Evolutionary conservation across 2,329 filamentous ascomycete species (phyloP).

Genomic region (Claviceps africana): DNA sequence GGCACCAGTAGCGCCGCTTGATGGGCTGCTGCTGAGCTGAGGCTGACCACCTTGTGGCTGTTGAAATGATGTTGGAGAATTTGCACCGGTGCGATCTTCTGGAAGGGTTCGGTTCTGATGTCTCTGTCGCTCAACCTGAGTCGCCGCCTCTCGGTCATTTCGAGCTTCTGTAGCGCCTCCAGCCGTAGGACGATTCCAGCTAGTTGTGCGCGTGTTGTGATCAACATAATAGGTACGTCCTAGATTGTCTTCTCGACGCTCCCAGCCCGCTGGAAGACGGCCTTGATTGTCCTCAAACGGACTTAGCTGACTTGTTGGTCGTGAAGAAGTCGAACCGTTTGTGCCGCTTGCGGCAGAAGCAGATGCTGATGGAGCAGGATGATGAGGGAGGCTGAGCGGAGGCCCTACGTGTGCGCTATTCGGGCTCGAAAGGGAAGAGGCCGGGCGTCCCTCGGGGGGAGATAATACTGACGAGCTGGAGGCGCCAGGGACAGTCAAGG

Average conservation of each 20-base stretch:
- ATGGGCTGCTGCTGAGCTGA: constrained; percentile 19
- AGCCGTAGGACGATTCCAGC: constrained; percentile 80
- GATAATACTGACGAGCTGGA: constrained; percentile 32
- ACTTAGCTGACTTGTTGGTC: constrained; percentile 44
- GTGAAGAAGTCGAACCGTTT: constrained; percentile 19
- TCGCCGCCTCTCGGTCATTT: constrained; percentile 73
- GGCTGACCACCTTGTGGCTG: constrained; percentile 32
- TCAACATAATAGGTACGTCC: constrained; percentile 97
- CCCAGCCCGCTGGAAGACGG: constrained; percentile 84
- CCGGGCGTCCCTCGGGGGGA: constrained; percentile 35
- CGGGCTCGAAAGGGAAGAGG: constrained; percentile 37
- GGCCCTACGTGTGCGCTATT: constrained; percentile 31
- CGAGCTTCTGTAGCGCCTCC: constrained; percentile 59
- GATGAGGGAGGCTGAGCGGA: constrained; percentile 27
- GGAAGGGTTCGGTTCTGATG: constrained; percentile 94
- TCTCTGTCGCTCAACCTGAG: constrained; percentile 79
- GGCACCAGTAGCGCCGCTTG: constrained; percentile 8
- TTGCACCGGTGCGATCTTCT: constrained; percentile 87
- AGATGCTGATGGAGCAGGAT: constrained; percentile 34
- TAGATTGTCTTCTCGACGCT: constrained; percentile 86
- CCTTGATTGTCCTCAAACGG: constrained; percentile 96
- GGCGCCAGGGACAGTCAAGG: constrained; percentile 27
- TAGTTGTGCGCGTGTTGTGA: constrained; percentile 91
- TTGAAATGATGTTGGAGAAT: constrained; percentile 63
- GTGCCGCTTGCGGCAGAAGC: constrained; percentile 14